Evolutionary conservation across 345 rosid genomes (phyloP), one percentile per base, ranked within the genome.

Genomic region (Pseudoturritis turrita): DNA sequence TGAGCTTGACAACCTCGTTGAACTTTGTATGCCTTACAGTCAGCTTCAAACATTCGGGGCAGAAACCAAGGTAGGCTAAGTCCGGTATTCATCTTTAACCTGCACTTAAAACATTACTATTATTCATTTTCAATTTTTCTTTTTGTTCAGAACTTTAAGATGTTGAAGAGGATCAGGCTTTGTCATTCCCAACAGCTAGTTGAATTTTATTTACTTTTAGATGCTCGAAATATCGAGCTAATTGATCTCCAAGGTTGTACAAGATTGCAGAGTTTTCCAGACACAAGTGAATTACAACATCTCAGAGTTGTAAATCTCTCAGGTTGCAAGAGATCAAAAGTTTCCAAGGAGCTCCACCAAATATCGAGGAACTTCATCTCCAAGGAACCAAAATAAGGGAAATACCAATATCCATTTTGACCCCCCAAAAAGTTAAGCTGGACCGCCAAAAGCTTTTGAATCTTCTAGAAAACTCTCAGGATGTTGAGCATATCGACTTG

Each of bases 171-270:
- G 62, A 41, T 68, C 12, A 28, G n/a, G 3, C 51, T 68, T 26
- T 11, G 41, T 26, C 72, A 54, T 28, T 68, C 72, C 21, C 14
- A 7, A 6, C 18, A 40, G n/a, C 62, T 68, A 25, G 10, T 40
- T 68, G 14, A 53, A 17, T 23, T 26, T 26, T 7, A 11, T 1
- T 0, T 39, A 10, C 29, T 2, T 15, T 1, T 10, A 37, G 0
- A 15, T 2, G 41, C 72, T 41, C 18, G 0, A 39, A 54, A 68
- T 40, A 25, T 68, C 2, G 72, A 68, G 72, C 3, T 51, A 1
- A 53, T 67, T 40, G 72, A 67, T 67, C 61, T 67, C 2, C 61
- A 67, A 39, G 62, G 40, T 11, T 67, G 72, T 53, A 39, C 18
- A 23, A 18, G 61, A 23, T 15, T 67, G 40, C 12, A 7, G 23